These are phyloP conservation scores for Lentinula guzmanii DNA, from an alignment of 768 basidiomycete genomes.

Conservation along the genomic window DNA sequence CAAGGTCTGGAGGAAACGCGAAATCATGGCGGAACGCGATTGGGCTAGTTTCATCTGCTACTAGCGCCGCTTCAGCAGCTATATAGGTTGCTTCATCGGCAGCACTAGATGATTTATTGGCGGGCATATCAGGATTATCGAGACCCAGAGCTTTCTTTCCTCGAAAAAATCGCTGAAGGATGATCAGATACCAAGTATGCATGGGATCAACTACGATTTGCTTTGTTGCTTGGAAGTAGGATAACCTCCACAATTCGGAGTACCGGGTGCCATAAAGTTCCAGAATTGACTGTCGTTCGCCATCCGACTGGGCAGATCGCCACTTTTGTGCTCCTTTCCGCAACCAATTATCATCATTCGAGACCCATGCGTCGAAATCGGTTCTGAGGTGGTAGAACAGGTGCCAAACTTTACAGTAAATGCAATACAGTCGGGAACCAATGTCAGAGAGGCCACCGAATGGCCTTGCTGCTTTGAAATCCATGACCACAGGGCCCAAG, in stretches of 20 bases:
- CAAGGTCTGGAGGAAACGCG: too few relatives aligned
- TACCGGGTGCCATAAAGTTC: constrained; percentile 18
- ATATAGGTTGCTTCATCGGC: too few relatives aligned
- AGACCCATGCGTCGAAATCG: constrained; percentile 12
- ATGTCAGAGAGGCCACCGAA: not conserved
- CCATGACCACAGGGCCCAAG: not conserved
- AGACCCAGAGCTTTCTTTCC: not conserved
- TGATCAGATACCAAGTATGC: constrained; percentile 17
- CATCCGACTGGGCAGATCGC: constrained; percentile 11
- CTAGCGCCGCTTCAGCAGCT: too few relatives aligned
- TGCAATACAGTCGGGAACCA: not conserved
- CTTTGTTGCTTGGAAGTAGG: constrained; percentile 22
- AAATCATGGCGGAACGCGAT: too few relatives aligned
- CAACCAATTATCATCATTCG: constrained; percentile 7
- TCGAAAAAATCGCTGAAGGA: not conserved
- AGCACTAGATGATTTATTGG: too few relatives aligned
- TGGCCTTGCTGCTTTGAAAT: not conserved
- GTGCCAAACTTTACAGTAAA: not conserved
- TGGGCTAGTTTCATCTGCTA: too few relatives aligned
- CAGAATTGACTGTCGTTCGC: constrained; percentile 9
- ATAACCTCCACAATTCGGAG: constrained; percentile 21
- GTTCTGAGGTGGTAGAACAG: not conserved
- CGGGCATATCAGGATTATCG: too few relatives aligned
- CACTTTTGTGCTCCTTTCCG: constrained; percentile 15
- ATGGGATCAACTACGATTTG: constrained; percentile 28